These are phyloP conservation scores for Falciphora oryzae DNA, from an alignment of 2,329 filamentous ascomycete species.

Conservation along the genomic window DNA sequence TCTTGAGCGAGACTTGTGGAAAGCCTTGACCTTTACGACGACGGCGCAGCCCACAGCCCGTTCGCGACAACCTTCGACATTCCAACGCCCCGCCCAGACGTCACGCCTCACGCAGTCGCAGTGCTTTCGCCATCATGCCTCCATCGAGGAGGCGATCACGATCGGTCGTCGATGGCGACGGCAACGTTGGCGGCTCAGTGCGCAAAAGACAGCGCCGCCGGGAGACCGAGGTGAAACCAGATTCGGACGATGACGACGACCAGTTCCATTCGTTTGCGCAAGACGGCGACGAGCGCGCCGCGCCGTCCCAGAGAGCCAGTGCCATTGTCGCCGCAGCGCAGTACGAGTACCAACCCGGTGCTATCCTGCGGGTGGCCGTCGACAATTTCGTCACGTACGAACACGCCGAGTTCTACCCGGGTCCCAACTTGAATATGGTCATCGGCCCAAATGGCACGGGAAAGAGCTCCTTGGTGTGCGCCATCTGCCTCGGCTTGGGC, in stretches of 20 bases:
- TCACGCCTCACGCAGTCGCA: background rate
- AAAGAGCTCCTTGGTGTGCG: slow-evolving; percentile 95
- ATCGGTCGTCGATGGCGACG: slow-evolving; percentile 22
- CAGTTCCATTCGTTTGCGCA: slow-evolving; percentile 16
- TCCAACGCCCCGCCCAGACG: background rate
- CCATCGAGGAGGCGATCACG: slow-evolving; percentile 5
- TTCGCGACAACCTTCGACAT: background rate
- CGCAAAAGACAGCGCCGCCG: slow-evolving; percentile 25
- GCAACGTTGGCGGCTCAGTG: slow-evolving; percentile 28
- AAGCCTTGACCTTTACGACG: background rate
- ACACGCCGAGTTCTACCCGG: slow-evolving; percentile 82
- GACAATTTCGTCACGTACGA: slow-evolving; percentile 94
- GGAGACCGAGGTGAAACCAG: slow-evolving; percentile 21
- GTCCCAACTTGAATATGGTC: slow-evolving; percentile 94
- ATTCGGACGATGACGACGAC: slow-evolving; percentile 13
- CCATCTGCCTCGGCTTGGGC: slow-evolving; percentile 88
- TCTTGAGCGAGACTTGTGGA: background rate
- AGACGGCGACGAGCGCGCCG: slow-evolving; percentile 16
- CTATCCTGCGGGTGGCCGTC: slow-evolving; percentile 82
- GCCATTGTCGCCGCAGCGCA: slow-evolving; percentile 15
- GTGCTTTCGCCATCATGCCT: background rate
- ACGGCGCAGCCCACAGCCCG: background rate
- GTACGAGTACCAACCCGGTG: slow-evolving; percentile 60
- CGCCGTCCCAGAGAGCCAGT: slow-evolving; percentile 13
- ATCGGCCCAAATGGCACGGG: slow-evolving; percentile 98